Conservation (phyloP, 2,329 filamentous ascomycete species). For the Peltaster fructicola region DNA sequence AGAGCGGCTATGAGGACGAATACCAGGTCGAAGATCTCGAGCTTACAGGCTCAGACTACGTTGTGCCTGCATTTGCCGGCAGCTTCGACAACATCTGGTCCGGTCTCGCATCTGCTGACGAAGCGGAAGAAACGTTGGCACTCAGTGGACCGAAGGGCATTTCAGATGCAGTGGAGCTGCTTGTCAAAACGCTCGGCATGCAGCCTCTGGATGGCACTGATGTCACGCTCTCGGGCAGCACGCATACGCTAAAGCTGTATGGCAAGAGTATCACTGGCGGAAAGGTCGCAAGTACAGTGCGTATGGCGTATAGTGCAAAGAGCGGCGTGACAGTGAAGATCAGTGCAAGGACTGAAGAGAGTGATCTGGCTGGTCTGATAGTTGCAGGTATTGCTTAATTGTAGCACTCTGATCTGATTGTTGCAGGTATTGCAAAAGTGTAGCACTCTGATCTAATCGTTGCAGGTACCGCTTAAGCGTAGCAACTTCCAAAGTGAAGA, state of each 20-base stretch:
- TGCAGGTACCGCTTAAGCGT: no score
- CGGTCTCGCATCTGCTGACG: slow-evolving; percentile 54
- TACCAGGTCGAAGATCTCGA: slow-evolving; percentile 93
- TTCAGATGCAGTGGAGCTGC: slow-evolving; percentile 84
- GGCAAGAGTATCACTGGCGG: slow-evolving; percentile 89
- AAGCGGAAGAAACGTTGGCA: slow-evolving; percentile 80
- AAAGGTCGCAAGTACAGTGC: slow-evolving; percentile 67
- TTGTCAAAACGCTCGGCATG: slow-evolving; percentile 70
- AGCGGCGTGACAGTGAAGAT: slow-evolving; percentile 93
- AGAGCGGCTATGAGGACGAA: slow-evolving; percentile 86
- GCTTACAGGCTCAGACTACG: slow-evolving; percentile 78
- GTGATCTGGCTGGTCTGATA: slow-evolving; percentile 69
- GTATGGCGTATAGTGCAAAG: slow-evolving; percentile 89
- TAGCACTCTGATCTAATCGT: no score
- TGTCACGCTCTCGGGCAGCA: slow-evolving; percentile 70
- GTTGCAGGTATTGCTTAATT: slow-evolving; percentile 73
- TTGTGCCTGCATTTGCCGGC: slow-evolving; percentile 81
- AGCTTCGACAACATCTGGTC: slow-evolving; percentile 96
- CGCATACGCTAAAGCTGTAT: slow-evolving; percentile 86
- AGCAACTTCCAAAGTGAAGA: no score
- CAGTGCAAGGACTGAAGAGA: slow-evolving; percentile 78
- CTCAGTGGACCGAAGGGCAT: slow-evolving; percentile 81
- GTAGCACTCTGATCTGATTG: no score
- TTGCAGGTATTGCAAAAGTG: no score
- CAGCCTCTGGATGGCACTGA: slow-evolving; percentile 92